Percentiles rank a stretch among this genome's conserved stretches.
Evolutionary conservation across 805 yeast species (phyloP).

Genomic region (Torulaspora maleeae): DNA sequence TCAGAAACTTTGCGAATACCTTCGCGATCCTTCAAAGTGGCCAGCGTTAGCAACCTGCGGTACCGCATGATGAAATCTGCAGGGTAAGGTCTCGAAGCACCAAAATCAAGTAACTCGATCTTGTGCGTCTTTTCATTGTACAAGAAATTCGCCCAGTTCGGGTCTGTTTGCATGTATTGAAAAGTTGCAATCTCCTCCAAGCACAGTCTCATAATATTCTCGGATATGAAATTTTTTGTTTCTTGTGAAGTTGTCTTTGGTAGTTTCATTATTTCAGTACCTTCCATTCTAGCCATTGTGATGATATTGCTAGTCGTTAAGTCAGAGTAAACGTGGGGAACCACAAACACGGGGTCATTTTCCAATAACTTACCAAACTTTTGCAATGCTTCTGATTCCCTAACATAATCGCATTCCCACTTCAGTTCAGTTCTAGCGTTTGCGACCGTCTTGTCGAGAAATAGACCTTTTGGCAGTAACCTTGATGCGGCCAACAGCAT

Average conservation of each 20-base stretch:
- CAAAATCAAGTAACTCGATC: conserved; percentile 88
- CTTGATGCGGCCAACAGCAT: conserved; percentile 81
- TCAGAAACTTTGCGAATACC: conserved; percentile 60
- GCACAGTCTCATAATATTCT: conserved; percentile 81
- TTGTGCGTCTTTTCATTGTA: conserved; percentile 66
- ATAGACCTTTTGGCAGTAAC: conserved; percentile 84
- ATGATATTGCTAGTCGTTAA: conserved; percentile 77
- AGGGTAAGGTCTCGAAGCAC: conserved; percentile 82
- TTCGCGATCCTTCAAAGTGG: conserved; percentile 62
- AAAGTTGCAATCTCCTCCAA: conserved; percentile 78
- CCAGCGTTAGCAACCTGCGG: conserved; percentile 65
- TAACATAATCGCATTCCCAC: conserved; percentile 95
- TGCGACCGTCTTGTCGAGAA: conserved; percentile 84
- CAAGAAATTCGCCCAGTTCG: conserved; percentile 97
- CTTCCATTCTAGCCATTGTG: conserved; percentile 86
- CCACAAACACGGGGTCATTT: conserved; percentile 60
- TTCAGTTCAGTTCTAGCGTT: conserved; percentile 90
- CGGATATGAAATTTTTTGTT: conserved; percentile 74
- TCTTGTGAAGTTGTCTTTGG: conserved; percentile 58
- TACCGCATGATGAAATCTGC: conserved; percentile 66
- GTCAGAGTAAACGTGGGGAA: conserved; percentile 76
- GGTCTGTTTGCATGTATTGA: conserved; percentile 96
- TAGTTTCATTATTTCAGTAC: conserved; percentile 75
- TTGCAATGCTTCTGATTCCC: conserved; percentile 78
- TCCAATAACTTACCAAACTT: conserved; percentile 59